These are phyloP conservation scores for Claviceps africana DNA, from an alignment of 2,329 filamentous ascomycete species.

Conservation along the genomic window DNA sequence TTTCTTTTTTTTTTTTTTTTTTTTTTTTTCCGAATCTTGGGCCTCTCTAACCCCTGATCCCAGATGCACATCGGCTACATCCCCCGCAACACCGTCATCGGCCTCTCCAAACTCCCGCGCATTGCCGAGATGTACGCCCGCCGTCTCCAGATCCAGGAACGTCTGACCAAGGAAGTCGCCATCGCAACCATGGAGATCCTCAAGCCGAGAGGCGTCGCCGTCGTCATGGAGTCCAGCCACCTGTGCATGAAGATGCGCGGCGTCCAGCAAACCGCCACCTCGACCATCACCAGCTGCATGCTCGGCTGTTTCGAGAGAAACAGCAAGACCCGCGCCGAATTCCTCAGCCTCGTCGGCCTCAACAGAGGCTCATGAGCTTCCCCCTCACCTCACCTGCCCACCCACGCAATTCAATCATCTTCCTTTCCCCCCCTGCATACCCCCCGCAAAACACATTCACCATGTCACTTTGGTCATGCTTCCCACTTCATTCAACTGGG, in stretches of 20 bases:
- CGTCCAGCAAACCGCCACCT: slow-evolving; percentile 80
- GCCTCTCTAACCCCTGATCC: not conserved
- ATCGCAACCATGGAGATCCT: slow-evolving; percentile 86
- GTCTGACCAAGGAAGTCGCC: slow-evolving; percentile 89
- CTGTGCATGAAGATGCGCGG: slow-evolving; percentile 98
- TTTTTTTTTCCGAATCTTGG: not conserved
- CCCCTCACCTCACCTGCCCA: too few relatives aligned
- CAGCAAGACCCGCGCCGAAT: slow-evolving; percentile 91
- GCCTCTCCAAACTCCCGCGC: slow-evolving; percentile 86
- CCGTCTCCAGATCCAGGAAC: slow-evolving; percentile 87
- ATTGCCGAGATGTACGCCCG: slow-evolving; percentile 96
- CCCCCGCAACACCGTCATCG: slow-evolving; percentile 77
- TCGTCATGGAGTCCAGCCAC: slow-evolving; percentile 95
- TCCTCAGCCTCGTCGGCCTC: slow-evolving; percentile 63
- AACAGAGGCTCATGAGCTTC: slow-evolving; percentile 22
- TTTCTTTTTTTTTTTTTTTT: not conserved
- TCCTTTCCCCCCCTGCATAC: too few relatives aligned
- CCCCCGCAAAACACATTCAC: too few relatives aligned
- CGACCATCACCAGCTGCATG: slow-evolving; percentile 92
- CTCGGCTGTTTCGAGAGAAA: slow-evolving; percentile 89
- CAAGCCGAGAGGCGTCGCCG: slow-evolving; percentile 85
- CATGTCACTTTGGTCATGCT: not conserved
- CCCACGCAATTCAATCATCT: too few relatives aligned
- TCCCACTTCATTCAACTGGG: slow-evolving; percentile 1
- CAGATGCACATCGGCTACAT: slow-evolving; percentile 98